phyloP scores from a whole-genome alignment of 75 land plant species.

The Ceratopteris richardii region DNA sequence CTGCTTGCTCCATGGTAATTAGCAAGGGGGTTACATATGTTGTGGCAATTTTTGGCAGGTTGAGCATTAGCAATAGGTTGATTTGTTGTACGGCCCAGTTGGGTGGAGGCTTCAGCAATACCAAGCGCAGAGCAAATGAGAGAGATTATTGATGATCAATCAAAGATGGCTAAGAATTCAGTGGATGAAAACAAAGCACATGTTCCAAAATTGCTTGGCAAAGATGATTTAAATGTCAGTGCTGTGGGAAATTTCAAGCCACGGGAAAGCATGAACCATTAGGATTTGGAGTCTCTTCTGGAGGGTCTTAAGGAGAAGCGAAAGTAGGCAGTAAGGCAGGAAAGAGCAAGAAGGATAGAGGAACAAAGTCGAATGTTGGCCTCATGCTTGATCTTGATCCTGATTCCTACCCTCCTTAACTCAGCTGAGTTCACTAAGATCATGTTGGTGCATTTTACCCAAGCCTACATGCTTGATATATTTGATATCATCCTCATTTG shows the following conservation, averaged over 20 bases:
- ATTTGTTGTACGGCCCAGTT: no score
- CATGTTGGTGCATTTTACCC: no score
- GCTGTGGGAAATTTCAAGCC: slow-evolving; percentile 24
- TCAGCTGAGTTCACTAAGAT: slow-evolving; percentile 54
- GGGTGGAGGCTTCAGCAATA: no score
- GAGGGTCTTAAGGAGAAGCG: slow-evolving; percentile 69
- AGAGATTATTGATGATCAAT: neutral
- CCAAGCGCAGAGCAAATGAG: no score
- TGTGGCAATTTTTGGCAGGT: no score
- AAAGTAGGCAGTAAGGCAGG: slow-evolving; percentile 65
- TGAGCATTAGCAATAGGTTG: no score
- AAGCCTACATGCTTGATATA: no score
- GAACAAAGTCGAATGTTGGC: slow-evolving; percentile 93
- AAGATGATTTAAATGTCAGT: slow-evolving; percentile 3
- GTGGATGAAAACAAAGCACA: slow-evolving; percentile 2
- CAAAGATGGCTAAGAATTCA: neutral
- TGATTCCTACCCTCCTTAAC: slow-evolving; percentile 92
- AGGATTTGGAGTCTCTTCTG: slow-evolving; percentile 72
- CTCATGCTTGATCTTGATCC: slow-evolving; percentile 96
- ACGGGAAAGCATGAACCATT: slow-evolving; percentile 22
- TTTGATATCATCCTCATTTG: no score
- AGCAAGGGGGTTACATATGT: no score
- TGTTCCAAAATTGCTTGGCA: slow-evolving; percentile 2
- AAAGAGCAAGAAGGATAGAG: slow-evolving; percentile 78
- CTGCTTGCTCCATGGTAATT: no score